Evolutionary conservation across 805 yeast species (phyloP), one percentile per base, ranked within the genome.

Genomic region (Hanseniaspora occidentalis): DNA sequence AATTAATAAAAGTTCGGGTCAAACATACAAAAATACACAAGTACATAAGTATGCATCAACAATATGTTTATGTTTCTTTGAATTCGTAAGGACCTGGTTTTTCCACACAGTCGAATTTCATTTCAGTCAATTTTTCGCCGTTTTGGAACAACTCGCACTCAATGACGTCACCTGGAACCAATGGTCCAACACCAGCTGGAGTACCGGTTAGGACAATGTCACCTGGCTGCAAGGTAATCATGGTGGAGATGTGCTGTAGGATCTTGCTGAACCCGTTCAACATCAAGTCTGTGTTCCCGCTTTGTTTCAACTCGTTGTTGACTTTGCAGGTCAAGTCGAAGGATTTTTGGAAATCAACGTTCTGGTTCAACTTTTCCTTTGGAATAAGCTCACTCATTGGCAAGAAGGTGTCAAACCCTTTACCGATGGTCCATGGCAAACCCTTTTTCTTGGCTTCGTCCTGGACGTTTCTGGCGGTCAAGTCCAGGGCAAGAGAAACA

Each of bases 391-490:
- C 60, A 6, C 94, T 79, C n/a, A 92, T 56, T 1, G 99, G 99
- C 57, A 84, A 69, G 60, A 92, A 92, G 0, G 98, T 89, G 55
- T 92, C 99, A 58, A 86, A 89, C 0, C 98, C 98, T 57, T 92
- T 92, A 26, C 92, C 95, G 48, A 86, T 84, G 4, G 89, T 64
- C 99, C 99, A 92, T 4, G 99, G 98, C 40, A 89, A 68, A 1
- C 97, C 97, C 60, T 84, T 85, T 62, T 71, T 72, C 62, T 92
- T 92, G 27, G 96, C 96, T 52, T 78, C 95, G 53, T 82, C 88
- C 62, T 92, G 99, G 23, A 92, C 94, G 53, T 88, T 85, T 58
- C 99, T 74, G 0, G 95, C 97, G 6, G 98, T 92, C 71, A 92
- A 69, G 58, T 92, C 99, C 37, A 92, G 73, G 0, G 96, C 88